These are phyloP conservation scores for Russula virescens DNA, from an alignment of 768 basidiomycete species.

Conservation along the genomic window DNA sequence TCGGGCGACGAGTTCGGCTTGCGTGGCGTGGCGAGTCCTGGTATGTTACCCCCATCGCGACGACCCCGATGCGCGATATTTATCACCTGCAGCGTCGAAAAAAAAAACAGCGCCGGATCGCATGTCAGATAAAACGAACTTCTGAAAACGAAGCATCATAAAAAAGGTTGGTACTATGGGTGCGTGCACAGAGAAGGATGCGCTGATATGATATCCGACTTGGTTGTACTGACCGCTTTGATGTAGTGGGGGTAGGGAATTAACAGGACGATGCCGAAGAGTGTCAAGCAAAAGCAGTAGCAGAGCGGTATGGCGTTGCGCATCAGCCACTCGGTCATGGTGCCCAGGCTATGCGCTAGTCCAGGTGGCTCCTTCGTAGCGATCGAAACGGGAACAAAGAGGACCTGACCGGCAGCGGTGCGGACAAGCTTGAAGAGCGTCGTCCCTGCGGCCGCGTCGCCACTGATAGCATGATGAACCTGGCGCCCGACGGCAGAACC, in stretches of 20 bases:
- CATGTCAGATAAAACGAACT: too few species aligned
- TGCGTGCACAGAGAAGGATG: too few species aligned
- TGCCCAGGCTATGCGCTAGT: too few species aligned
- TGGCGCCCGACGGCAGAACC: too few species aligned
- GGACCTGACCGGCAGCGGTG: background rate
- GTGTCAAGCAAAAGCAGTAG: background rate
- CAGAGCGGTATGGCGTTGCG: too few species aligned
- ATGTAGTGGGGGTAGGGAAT: background rate
- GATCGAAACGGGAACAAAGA: slow-evolving; percentile 1
- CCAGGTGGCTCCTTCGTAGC: too few species aligned
- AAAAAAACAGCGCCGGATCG: too few species aligned
- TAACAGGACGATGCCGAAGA: background rate
- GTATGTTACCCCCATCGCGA: background rate
- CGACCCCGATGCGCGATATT: background rate
- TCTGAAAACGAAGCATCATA: background rate
- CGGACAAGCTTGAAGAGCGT: slow-evolving; percentile 6
- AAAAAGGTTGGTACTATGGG: background rate
- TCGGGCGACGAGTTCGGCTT: background rate
- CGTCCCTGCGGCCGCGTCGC: background rate
- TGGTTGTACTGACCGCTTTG: background rate
- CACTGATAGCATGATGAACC: background rate
- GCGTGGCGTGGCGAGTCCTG: background rate
- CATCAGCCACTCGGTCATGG: too few species aligned
- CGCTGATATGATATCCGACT: too few species aligned
- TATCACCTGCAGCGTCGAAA: background rate